Conservation (phyloP, 2,329 filamentous ascomycete species). For the Pseudomassariella vexata region DNA sequence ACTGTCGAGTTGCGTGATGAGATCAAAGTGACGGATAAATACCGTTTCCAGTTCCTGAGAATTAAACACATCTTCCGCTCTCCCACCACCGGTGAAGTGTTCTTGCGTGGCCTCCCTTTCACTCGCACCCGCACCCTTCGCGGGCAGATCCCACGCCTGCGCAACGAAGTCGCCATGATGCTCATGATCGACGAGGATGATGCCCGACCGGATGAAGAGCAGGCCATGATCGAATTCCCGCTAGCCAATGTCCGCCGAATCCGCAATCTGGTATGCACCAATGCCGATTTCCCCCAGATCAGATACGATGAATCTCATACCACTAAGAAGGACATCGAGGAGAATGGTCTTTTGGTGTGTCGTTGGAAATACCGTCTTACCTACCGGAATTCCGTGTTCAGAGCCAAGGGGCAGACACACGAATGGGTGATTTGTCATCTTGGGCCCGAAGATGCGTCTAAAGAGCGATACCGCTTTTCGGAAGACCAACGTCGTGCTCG, state of each 20-base stretch:
- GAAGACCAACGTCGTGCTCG: conserved; percentile 11
- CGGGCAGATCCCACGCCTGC: conserved; percentile 18
- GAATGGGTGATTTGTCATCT: conserved; percentile 21
- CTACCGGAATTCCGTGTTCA: conserved; percentile 17
- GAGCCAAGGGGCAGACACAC: conserved; percentile 16
- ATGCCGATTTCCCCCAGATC: conserved; percentile 22
- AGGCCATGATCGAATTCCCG: conserved; percentile 21
- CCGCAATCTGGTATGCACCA: conserved; percentile 25
- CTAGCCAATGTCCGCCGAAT: conserved; percentile 12
- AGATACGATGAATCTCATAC: conserved; percentile 10
- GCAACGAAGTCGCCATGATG: conserved; percentile 23
- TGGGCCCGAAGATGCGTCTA: conserved; percentile 15
- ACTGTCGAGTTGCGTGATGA: too few species aligned
- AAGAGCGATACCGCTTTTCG: conserved; percentile 4
- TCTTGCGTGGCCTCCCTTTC: conserved; percentile 22
- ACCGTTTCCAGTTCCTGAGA: conserved; percentile 13
- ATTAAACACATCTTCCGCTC: conserved; percentile 16
- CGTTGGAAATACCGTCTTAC: conserved; percentile 27
- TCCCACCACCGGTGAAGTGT: conserved; percentile 8
- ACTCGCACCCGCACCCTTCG: conserved; percentile 21
- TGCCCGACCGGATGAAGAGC: conserved; percentile 13
- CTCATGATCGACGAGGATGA: conserved; percentile 20
- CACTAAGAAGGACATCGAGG: conserved; percentile 18
- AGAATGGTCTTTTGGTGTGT: conserved; percentile 25
- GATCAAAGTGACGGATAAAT: too few species aligned